Evolutionary conservation across 257 asterid genomes (phyloP).

Genomic region (Mentha longifolia): DNA sequence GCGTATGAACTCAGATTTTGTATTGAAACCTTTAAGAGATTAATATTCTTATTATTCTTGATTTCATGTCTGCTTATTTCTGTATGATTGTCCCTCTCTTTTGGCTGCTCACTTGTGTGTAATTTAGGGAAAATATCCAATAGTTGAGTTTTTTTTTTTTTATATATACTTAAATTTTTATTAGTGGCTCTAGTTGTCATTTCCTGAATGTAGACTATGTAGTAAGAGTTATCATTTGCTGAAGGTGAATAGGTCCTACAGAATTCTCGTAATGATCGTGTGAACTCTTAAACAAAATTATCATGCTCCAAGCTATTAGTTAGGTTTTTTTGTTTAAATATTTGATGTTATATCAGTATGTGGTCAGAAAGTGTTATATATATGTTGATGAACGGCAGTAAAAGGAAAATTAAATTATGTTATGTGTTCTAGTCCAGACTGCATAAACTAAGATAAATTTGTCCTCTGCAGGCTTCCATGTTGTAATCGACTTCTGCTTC

Average conservation of each 20-base stretch:
- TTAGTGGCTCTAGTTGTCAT: constrained; percentile 9
- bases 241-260: background rate
- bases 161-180: background rate
- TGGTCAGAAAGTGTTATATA: background rate
- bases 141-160: background rate
- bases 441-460: constrained; percentile 22
- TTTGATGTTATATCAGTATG: background rate
- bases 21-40: no score
- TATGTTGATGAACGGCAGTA: background rate
- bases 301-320: background rate
- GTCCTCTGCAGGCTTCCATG: constrained; percentile 44
- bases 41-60: constrained; percentile 1
- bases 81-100: background rate
- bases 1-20: no score
- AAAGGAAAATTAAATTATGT: background rate
- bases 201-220: background rate
- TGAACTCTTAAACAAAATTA: background rate
- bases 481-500: constrained; percentile 37
- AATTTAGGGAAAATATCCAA: background rate
- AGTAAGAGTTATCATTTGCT: background rate
- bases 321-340: background rate
- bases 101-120: background rate
- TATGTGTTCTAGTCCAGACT: background rate
- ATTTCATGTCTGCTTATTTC: background rate
- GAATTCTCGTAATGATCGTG: background rate